phyloP scores from a whole-genome alignment of 2,329 filamentous ascomycete species.

The Paraphaeosphaeria minitans region DNA sequence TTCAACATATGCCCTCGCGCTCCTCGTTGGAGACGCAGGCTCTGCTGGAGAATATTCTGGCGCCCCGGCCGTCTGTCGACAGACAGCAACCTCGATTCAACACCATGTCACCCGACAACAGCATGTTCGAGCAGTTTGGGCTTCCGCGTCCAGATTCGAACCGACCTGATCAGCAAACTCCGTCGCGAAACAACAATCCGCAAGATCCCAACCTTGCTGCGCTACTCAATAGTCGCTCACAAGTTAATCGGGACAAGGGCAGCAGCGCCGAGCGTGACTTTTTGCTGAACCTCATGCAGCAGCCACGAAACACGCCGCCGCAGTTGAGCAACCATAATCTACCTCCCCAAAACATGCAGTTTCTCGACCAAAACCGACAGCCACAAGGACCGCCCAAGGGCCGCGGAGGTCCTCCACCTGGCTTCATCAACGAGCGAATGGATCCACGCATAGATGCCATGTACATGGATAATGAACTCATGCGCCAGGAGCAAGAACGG shows the following conservation, averaged over 20 bases:
- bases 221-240: conserved; percentile 46
- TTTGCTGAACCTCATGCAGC: conserved; percentile 81
- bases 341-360: conserved; percentile 43
- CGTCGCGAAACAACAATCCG: conserved; percentile 35
- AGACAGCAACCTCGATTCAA: conserved; percentile 39
- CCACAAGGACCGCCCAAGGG: conserved; percentile 45
- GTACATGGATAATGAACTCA: conserved; percentile 37
- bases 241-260: conserved; percentile 46
- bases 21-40: conserved; percentile 41
- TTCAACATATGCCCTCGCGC: conserved; percentile 27
- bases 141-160: conserved; percentile 38
- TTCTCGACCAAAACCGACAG: conserved; percentile 42
- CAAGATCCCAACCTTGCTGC: conserved; percentile 43
- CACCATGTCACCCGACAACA: conserved; percentile 43
- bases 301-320: conserved; percentile 48
- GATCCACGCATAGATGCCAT: conserved; percentile 33
- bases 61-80: conserved; percentile 39
- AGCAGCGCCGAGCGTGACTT: conserved; percentile 76
- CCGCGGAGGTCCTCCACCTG: conserved; percentile 43
- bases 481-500: conserved; percentile 38
- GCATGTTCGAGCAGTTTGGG: conserved; percentile 37
- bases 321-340: conserved; percentile 41
- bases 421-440: conserved; percentile 37
- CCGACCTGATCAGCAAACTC: conserved; percentile 38
- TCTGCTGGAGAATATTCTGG: conserved; percentile 44